Evolutionary conservation across 1,284 basidiomycete genomes (phyloP), one percentile per base, ranked within the genome.

Genomic region (Ustilago vetiveriae): DNA sequence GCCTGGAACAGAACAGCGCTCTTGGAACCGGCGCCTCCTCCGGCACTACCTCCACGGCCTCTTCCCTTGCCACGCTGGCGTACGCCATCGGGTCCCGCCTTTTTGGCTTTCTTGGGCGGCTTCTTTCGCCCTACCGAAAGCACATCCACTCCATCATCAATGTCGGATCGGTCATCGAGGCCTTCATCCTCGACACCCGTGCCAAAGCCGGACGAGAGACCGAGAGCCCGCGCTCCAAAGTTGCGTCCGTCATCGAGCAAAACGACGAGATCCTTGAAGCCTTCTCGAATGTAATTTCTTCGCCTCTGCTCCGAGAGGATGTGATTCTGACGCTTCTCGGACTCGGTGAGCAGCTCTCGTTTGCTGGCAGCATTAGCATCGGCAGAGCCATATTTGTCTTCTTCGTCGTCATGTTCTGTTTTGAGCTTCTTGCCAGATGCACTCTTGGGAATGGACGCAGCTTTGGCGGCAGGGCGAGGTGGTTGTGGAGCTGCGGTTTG

Each of bases 161-260:
- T 53, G 30, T 79, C 75, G 16, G 70, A 75, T 11, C 78, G 70
- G 41, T 81, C 79, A 32, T 79, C 78, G 13, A 80, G 46, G 10
- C 76, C 76, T 47, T 81, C 79, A 29, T 81, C 80, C 52, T 81
- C 80, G 2, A 81, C 74, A 35, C 80, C 79, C 0, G 77, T 81
- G 16, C 80, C 80, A 3, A 76, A 76, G 17, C 79, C 80, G 1
- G 74, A 62, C 27, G 73, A 73, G 0, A 81, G 67, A 23, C 80
- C 80, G 10, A 81, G 50, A 3, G 79, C 80, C 4, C 77, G 65
- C n/a, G 80, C 80, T 2, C 79, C 79, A 38, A 72, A 74, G 30
- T 39, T 57, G n/a, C 80, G 66, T 14, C 79, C 79, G n/a, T 67
- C 62, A 23, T 79, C 79, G 13, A 81, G 60, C 17, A 82, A 64